Evolutionary conservation across 257 asterid species (phyloP), one percentile per base, ranked within the genome.

Genomic region (Apocynum venetum): DNA sequence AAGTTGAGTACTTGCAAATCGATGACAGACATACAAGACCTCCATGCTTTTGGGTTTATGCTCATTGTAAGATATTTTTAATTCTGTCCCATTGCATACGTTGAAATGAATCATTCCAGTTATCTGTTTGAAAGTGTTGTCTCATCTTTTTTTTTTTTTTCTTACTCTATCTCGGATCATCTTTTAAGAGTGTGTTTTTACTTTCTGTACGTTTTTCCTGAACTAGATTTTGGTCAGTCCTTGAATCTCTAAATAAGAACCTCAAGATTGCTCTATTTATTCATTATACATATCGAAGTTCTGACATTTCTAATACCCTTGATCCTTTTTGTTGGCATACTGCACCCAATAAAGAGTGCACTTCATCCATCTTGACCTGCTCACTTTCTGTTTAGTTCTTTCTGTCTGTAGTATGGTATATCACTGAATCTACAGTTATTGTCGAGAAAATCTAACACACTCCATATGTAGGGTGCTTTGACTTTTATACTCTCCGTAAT

Each of bases 1-100:
- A 85, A 82, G 91, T 83, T 94, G 86, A 91, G 97, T 81, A 88
- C 91, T 43, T 94, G 98, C 82, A 84, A 89, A 67, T 88, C 90
- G n/a, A 85, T 86, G 69, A 82, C 97, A 9, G 87, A 89, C 44
- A 79, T 82, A 38, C 97, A 90, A 83, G 89, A 94, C 87, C 83
- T 94, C 85, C 97, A 92, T 78, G 91, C 87, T 72, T 86, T 84
- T 80, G 98, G 96, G 71, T 72, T 91, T 82, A 49, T 94, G 80
- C 86, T 94, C 82, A 91, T 94, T 76, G 98, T 94, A 92, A 94
- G 98, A 87, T 73, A 68, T 12, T 41, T 59, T 79, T 77, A 71
- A 17, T 78, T 82, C 79, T 40, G 64, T 77, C 14, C 63, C 38
- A 47, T 43, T n/a, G 72, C 35, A 72, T 75, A 19, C n/a, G 36